phyloP scores from a whole-genome alignment of 1,139 yeast species.

The Debaryomyces sp. region DNA sequence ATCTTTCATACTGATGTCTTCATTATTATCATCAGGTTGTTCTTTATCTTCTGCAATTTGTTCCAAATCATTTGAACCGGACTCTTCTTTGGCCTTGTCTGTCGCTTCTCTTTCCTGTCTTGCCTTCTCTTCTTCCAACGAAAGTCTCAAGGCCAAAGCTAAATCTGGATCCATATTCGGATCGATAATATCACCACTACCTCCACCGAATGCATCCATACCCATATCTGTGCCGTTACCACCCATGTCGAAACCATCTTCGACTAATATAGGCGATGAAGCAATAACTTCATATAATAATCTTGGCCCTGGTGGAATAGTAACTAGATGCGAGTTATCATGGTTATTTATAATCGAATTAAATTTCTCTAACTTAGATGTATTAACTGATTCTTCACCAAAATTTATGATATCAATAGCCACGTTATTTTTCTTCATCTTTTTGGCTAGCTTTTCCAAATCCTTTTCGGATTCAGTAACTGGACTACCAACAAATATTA shows the following conservation, averaged over 20 bases:
- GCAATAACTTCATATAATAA: constrained; percentile 75
- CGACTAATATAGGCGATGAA: constrained; percentile 67
- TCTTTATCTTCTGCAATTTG: constrained; percentile 39
- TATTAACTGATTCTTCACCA: constrained; percentile 84
- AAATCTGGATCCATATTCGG: constrained; percentile 96
- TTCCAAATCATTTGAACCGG: constrained; percentile 25
- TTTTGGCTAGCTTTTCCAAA: constrained; percentile 83
- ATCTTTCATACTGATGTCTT: constrained; percentile 14
- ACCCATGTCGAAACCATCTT: constrained; percentile 52
- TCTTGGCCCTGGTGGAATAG: constrained; percentile 87
- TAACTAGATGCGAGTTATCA: constrained; percentile 82
- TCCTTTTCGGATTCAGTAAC: constrained; percentile 70
- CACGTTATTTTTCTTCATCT: constrained; percentile 89
- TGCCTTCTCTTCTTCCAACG: constrained; percentile 79
- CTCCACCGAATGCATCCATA: constrained; percentile 49
- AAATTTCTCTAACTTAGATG: constrained; percentile 80
- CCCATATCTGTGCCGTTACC: constrained; percentile 47
- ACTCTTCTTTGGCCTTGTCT: constrained; percentile 38
- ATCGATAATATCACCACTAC: constrained; percentile 65
- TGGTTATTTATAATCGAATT: constrained; percentile 70
- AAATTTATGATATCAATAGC: constrained; percentile 90
- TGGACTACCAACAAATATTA: constrained; percentile 91
- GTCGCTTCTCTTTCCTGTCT: constrained; percentile 67
- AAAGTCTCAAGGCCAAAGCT: constrained; percentile 88
- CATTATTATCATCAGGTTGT: constrained; percentile 20